Evolutionary conservation across 768 basidiomycete species (phyloP).

Genomic region (Leccinum sublutescens): DNA sequence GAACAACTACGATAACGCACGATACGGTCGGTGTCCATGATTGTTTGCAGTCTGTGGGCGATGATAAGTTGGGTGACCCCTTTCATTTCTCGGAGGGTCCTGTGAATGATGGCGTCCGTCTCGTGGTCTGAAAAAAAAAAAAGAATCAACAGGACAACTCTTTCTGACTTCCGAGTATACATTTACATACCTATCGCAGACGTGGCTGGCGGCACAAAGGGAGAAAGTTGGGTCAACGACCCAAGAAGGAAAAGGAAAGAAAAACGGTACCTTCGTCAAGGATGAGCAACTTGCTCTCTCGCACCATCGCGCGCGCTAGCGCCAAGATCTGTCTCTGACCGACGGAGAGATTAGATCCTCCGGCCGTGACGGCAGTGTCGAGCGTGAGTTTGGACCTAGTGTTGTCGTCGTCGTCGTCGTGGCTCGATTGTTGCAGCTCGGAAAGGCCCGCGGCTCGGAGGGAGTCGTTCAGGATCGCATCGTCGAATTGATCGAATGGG

Average conservation of each 20-base stretch:
- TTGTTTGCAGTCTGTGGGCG: conserved; percentile 5
- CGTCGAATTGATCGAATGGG: conserved; percentile 48
- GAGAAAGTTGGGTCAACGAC: not conserved
- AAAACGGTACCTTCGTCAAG: conserved; percentile 42
- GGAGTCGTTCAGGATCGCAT: conserved; percentile 40
- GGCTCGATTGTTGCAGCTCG: conserved; percentile 21
- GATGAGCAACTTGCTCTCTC: conserved; percentile 44
- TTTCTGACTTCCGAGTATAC: too few relatives aligned
- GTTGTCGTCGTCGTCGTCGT: too few relatives aligned
- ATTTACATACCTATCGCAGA: conserved; percentile 10
- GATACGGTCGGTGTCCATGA: conserved; percentile 13
- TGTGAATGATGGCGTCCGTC: conserved; percentile 9
- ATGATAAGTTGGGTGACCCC: conserved; percentile 11
- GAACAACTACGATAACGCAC: not conserved
- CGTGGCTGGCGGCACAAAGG: not conserved
- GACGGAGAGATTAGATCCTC: conserved; percentile 36
- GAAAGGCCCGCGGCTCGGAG: conserved; percentile 41
- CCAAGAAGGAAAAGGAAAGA: too few relatives aligned
- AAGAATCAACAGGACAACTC: not conserved
- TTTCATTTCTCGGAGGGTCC: conserved; percentile 5
- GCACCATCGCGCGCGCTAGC: conserved; percentile 40
- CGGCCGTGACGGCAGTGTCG: conserved; percentile 42
- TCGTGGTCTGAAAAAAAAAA: not conserved
- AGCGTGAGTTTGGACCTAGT: conserved; percentile 32
- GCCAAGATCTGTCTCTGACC: conserved; percentile 52